phyloP scores from a whole-genome alignment of 2,329 filamentous ascomycete genomes.

The Mycosphaerella arachidis region DNA sequence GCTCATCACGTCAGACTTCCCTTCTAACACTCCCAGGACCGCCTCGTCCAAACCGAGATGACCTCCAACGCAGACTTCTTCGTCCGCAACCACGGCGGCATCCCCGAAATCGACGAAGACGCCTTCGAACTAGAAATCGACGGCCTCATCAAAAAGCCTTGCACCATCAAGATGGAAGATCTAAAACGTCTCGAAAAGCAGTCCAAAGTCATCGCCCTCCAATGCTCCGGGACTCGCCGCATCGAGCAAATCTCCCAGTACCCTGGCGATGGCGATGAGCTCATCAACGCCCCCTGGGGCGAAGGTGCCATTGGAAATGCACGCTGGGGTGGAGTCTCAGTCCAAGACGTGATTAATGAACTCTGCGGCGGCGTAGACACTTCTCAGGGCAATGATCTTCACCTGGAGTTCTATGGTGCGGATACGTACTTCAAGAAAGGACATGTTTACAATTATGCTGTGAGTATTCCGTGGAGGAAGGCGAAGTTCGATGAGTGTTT shows the following conservation, averaged over 20 bases:
- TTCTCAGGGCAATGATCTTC: conserved; percentile 43
- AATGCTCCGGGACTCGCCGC: conserved; percentile 65
- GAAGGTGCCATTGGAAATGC: conserved; percentile 61
- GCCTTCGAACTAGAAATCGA: conserved; percentile 54
- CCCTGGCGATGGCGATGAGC: conserved; percentile 57
- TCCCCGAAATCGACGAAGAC: conserved; percentile 59
- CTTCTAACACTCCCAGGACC: neutral
- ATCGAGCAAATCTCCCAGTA: conserved; percentile 65
- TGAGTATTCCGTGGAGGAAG: conserved; percentile 62
- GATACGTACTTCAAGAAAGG: conserved; percentile 70
- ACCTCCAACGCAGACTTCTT: conserved; percentile 42
- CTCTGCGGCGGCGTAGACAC: conserved; percentile 59
- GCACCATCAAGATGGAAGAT: conserved; percentile 54
- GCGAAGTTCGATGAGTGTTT: conserved; percentile 65
- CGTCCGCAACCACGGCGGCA: conserved; percentile 67
- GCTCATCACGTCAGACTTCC: neutral
- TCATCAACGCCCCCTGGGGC: conserved; percentile 43
- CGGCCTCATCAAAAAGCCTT: conserved; percentile 58
- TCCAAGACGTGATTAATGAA: conserved; percentile 56
- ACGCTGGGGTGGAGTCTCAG: conserved; percentile 54
- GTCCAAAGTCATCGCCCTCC: conserved; percentile 57
- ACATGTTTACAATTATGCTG: conserved; percentile 61
- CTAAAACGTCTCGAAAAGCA: conserved; percentile 58
- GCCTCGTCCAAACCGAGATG: conserved; percentile 4
- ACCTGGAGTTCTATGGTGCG: conserved; percentile 65